Percentiles rank a stretch among this genome's conserved stretches.
Evolutionary conservation across 2,329 filamentous ascomycete species (phyloP).

Genomic region (Colletotrichum kahawae): DNA sequence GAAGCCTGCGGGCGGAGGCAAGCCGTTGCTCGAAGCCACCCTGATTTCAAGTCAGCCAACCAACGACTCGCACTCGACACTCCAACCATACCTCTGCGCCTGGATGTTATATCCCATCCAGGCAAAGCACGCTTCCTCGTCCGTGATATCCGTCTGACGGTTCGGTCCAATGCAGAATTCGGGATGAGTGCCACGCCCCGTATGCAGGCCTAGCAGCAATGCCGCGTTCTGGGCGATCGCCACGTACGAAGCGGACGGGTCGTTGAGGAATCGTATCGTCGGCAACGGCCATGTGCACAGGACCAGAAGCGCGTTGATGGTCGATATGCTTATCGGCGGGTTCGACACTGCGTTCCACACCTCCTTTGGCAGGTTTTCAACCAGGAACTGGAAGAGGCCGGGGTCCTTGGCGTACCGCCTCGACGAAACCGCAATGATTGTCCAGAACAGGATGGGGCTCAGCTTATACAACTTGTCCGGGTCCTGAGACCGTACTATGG

Average conservation of each 20-base stretch:
- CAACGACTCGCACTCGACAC: neutral
- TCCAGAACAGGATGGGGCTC: constrained; percentile 58
- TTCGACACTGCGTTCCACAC: constrained; percentile 48
- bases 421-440: constrained; percentile 54
- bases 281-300: constrained; percentile 58
- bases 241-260: constrained; percentile 54
- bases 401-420: constrained; percentile 53
- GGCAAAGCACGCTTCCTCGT: constrained; percentile 57
- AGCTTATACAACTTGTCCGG: constrained; percentile 56
- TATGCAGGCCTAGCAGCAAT: constrained; percentile 56
- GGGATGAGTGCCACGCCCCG: constrained; percentile 54
- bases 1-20: constrained; percentile 47
- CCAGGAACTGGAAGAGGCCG: constrained; percentile 46
- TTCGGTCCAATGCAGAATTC: constrained; percentile 49
- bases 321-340: constrained; percentile 49
- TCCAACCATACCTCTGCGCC: constrained; percentile 46
- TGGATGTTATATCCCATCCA: constrained; percentile 60
- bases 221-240: constrained; percentile 52
- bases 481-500: constrained; percentile 52
- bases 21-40: constrained; percentile 47
- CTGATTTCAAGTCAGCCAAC: constrained; percentile 28
- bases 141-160: constrained; percentile 47
- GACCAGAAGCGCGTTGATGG: constrained; percentile 57
- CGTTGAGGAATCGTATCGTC: constrained; percentile 54
- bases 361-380: constrained; percentile 51